Evolutionary conservation across 345 rosid genomes (phyloP).

Genomic region (Eucalyptus tenuipes): DNA sequence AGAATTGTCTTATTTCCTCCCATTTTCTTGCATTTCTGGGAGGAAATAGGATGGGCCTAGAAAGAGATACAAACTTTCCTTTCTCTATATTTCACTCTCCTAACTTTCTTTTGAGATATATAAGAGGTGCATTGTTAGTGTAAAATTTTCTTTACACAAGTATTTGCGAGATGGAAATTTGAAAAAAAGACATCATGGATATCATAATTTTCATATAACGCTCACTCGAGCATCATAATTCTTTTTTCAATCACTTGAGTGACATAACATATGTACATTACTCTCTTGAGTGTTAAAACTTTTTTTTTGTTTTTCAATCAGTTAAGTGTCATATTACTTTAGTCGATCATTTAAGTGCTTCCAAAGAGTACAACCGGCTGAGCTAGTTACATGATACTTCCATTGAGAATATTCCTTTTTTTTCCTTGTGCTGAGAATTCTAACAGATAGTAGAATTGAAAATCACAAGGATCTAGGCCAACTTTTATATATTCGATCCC

Average conservation of each 20-base stretch:
- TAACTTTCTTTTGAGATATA: no score
- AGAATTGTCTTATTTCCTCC: neutral
- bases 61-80: neutral
- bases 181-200: no score
- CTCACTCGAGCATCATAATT: neutral
- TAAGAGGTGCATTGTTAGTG: no score
- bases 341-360: no score
- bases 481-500: constrained; percentile 13
- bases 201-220: rapidly evolving
- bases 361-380: no score
- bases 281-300: no score
- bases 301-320: no score
- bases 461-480: constrained; percentile 50
- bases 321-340: no score
- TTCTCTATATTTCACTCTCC: neutral
- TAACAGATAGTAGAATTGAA: neutral
- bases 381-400: neutral
- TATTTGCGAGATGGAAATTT: neutral
- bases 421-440: neutral
- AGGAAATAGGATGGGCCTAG: neutral
- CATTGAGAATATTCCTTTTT: neutral
- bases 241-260: no score
- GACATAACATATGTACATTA: no score
- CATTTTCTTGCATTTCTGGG: neutral
- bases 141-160: neutral